A percentile compares a stretch with the other conserved stretches of the same genome.
Evolutionary conservation across 140 eudicot genomes (phyloP).

Genomic region (Senecio squalidus): DNA sequence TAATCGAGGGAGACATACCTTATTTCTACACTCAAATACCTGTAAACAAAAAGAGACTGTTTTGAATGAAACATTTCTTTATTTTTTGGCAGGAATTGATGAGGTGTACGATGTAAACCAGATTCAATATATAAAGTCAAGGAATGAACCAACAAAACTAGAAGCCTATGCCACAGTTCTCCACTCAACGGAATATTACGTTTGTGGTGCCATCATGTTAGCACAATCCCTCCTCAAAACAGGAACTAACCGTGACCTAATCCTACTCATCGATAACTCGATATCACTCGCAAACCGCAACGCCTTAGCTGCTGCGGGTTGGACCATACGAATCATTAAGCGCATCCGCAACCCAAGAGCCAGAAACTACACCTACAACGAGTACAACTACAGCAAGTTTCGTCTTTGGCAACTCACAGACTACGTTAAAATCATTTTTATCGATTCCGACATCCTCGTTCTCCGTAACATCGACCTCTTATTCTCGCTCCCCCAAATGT

Average conservation of each 20-base stretch:
- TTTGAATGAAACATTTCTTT: too few relatives aligned
- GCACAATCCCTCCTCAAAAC: conserved; percentile 72
- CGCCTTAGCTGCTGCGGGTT: conserved; percentile 67
- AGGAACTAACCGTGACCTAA: conserved; percentile 63
- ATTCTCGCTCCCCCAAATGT: conserved; percentile 77
- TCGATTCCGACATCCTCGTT: conserved; percentile 77
- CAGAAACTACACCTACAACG: conserved; percentile 62
- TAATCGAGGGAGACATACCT: too few relatives aligned
- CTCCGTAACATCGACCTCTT: conserved; percentile 68
- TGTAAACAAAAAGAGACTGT: too few relatives aligned
- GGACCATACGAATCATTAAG: conserved; percentile 71
- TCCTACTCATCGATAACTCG: conserved; percentile 71
- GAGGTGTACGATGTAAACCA: conserved; percentile 53
- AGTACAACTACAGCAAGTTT: conserved; percentile 88
- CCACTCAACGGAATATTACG: conserved; percentile 80
- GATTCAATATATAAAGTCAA: conserved; percentile 19
- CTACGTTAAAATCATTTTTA: conserved; percentile 70
- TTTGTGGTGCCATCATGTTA: conserved; percentile 79
- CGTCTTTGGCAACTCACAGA: conserved; percentile 90
- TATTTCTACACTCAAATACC: too few relatives aligned
- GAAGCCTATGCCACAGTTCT: conserved; percentile 89
- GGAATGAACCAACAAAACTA: conserved; percentile 19
- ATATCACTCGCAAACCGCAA: conserved; percentile 47
- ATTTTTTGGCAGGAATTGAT: conserved; percentile 61
- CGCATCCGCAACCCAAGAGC: conserved; percentile 93